Conservation (phyloP, 192 early-diverging fungal genomes). For the Coemansia sp. region DNA sequence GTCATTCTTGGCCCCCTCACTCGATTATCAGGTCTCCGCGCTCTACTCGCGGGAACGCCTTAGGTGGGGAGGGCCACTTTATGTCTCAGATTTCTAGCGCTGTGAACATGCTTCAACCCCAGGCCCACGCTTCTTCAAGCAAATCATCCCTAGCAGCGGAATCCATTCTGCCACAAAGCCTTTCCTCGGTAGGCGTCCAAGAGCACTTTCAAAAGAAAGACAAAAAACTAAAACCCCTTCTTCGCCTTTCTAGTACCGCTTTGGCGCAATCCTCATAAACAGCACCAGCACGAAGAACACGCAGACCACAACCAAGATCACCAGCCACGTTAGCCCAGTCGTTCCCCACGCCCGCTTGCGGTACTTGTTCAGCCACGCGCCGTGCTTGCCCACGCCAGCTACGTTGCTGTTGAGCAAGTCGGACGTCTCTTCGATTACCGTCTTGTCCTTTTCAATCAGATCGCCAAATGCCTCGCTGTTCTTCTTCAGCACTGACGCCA, state of each 20-base stretch:
- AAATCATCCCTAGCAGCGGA: neutral
- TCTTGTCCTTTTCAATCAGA: constrained; percentile 44
- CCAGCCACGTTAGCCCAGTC: constrained; percentile 49
- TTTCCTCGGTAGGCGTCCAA: neutral
- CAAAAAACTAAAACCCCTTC: neutral
- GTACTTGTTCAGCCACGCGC: constrained; percentile 39
- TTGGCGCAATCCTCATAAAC: constrained; percentile 54
- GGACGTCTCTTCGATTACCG: constrained; percentile 33
- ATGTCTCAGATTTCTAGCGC: neutral
- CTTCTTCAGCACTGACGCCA: constrained; percentile 44
- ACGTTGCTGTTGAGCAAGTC: constrained; percentile 34
- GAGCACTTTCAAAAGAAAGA: neutral
- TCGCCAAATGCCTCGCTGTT: constrained; percentile 49
- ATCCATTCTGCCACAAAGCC: neutral
- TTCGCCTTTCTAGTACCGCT: constrained; percentile 31
- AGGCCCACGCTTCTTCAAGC: neutral
- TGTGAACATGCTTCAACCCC: neutral
- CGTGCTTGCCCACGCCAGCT: constrained; percentile 33
- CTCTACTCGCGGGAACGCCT: neutral
- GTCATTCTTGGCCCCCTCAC: neutral
- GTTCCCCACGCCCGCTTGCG: constrained; percentile 55
- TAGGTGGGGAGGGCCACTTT: neutral
- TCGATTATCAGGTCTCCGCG: neutral
- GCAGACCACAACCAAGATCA: constrained; percentile 38
- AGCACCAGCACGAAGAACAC: constrained; percentile 51